A percentile compares a stretch with the other conserved stretches of the same genome.
Evolutionary conservation across 2,329 filamentous ascomycete species (phyloP).

Genomic region (Anthostomella pinea): DNA sequence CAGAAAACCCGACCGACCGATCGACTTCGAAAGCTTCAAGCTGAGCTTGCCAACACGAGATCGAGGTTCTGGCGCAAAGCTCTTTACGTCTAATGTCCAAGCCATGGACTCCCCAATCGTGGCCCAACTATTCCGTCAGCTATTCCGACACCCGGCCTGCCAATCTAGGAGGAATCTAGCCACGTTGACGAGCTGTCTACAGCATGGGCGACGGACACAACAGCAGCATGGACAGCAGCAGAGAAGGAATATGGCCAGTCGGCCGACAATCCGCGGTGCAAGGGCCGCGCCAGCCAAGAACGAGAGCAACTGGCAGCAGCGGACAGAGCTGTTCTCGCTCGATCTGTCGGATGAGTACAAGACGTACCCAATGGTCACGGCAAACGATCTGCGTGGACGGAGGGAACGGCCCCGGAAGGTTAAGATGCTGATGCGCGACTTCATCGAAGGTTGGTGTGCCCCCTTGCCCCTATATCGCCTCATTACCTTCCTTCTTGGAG

Average conservation of each 20-base stretch:
- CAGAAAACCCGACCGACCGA: no score
- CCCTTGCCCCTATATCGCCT: no score
- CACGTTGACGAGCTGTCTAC: slow-evolving; percentile 37
- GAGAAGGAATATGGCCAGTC: slow-evolving; percentile 30
- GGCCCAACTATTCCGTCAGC: slow-evolving; percentile 76
- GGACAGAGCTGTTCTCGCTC: slow-evolving; percentile 68
- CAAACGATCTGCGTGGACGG: slow-evolving; percentile 69
- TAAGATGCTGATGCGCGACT: slow-evolving; percentile 97
- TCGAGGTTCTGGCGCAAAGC: slow-evolving; percentile 11
- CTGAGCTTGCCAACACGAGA: slow-evolving; percentile 12
- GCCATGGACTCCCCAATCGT: slow-evolving; percentile 80
- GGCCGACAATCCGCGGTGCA: slow-evolving; percentile 25
- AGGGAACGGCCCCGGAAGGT: slow-evolving; percentile 78
- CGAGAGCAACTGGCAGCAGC: slow-evolving; percentile 82
- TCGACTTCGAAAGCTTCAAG: slow-evolving; percentile 8
- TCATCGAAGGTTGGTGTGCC: slow-evolving; percentile 74
- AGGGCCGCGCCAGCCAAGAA: slow-evolving; percentile 33
- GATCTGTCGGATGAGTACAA: slow-evolving; percentile 80
- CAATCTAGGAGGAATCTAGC: slow-evolving; percentile 47
- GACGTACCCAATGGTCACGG: slow-evolving; percentile 79
- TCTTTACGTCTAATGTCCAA: slow-evolving; percentile 17
- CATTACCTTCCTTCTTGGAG: neutral
- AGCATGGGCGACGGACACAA: slow-evolving; percentile 38
- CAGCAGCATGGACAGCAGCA: slow-evolving; percentile 26
- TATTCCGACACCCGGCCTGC: slow-evolving; percentile 74